Conservation (phyloP, 1,284 basidiomycete species). For the Gomphus bonarii region DNA sequence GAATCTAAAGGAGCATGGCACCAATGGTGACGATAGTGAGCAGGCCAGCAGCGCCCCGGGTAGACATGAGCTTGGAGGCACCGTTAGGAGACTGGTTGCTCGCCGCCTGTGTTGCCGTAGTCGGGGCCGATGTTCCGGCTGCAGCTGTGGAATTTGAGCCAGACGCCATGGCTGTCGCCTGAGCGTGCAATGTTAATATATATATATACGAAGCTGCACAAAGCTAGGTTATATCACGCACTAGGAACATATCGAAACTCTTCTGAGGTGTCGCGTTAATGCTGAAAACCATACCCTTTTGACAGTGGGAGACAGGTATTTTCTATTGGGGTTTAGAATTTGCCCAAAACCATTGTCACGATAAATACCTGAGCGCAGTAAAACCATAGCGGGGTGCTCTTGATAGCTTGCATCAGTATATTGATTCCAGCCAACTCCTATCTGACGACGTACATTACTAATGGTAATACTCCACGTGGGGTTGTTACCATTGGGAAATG, state of each 20-base stretch:
- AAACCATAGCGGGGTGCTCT: conserved; percentile 30
- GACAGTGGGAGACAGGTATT: conserved; percentile 21
- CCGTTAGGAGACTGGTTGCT: neutral
- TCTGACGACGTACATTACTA: conserved; percentile 24
- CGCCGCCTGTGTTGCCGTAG: neutral
- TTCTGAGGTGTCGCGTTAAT: conserved; percentile 19
- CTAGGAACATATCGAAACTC: neutral
- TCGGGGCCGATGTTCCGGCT: too few relatives aligned
- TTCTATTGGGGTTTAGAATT: conserved; percentile 12
- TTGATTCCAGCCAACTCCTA: conserved; percentile 20
- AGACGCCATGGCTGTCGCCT: conserved; percentile 28
- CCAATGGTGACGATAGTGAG: neutral
- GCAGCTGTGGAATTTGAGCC: conserved; percentile 11
- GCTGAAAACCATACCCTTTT: conserved; percentile 23
- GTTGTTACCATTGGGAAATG: conserved; percentile 25
- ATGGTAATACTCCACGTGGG: conserved; percentile 28
- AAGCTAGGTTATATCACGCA: neutral
- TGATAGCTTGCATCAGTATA: neutral
- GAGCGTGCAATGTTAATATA: neutral
- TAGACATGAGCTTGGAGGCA: neutral
- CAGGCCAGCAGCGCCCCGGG: conserved; percentile 2
- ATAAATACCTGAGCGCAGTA: conserved; percentile 31
- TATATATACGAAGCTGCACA: too few relatives aligned
- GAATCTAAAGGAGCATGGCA: neutral
- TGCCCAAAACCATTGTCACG: conserved; percentile 21